Percentiles rank a stretch among this genome's conserved stretches.
Conservation (phyloP, 148 eudicot species). For the Camellia japonica region DNA sequence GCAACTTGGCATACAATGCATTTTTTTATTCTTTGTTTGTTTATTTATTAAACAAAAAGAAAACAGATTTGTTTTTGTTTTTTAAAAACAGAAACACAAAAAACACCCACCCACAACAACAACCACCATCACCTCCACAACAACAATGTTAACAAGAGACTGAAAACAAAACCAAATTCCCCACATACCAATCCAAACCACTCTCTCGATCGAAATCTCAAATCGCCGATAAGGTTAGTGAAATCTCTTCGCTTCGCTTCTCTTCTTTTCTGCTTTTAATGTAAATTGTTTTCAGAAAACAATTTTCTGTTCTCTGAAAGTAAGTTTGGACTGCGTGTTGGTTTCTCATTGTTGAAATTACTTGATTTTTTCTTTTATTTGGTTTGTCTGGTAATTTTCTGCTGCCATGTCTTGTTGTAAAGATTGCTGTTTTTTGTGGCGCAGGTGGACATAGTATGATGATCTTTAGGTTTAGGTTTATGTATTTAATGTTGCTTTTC, state of each 20-base stretch:
- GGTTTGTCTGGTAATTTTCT: not conserved
- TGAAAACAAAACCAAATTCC: not conserved
- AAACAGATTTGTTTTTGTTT: not conserved
- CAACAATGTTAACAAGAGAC: not conserved
- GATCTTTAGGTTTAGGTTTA: not conserved
- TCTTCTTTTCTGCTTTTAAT: not conserved
- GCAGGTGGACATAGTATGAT: not conserved
- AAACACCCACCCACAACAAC: not conserved
- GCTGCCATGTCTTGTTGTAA: not conserved
- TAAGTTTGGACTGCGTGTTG: not conserved
- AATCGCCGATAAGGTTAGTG: slow-evolving; percentile 9
- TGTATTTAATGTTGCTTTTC: not conserved
- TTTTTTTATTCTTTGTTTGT: slow-evolving; percentile 9
- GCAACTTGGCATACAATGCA: slow-evolving; percentile 38
- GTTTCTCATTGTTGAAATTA: not conserved
- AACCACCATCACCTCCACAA: not conserved
- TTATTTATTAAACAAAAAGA: not conserved
- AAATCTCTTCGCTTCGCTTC: not conserved
- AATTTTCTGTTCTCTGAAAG: not conserved
- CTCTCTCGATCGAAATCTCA: not conserved
- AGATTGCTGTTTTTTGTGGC: not conserved
- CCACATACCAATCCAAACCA: not conserved
- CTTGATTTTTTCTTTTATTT: not conserved
- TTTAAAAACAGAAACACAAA: slow-evolving; percentile 8
- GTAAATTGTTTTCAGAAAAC: not conserved